Evolutionary conservation across 2,329 filamentous ascomycete species (phyloP).

Genomic region (Chaetomium strumarium): DNA sequence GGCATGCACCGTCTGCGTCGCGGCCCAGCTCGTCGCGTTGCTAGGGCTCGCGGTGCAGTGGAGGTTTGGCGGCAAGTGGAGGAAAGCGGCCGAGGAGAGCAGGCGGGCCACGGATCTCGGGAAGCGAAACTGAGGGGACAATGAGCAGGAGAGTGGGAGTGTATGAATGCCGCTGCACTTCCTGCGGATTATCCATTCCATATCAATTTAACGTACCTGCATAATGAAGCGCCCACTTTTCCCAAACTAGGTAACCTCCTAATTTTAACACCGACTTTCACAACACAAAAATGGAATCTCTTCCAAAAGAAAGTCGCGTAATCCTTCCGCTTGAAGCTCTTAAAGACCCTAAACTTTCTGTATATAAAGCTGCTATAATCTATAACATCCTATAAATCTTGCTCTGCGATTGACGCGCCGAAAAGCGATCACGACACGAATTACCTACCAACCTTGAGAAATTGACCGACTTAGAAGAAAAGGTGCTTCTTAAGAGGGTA

Average conservation of each 20-base stretch:
- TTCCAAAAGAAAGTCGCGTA: not conserved
- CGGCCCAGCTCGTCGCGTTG: constrained; percentile 40
- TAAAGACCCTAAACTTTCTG: not conserved
- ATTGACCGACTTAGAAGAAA: constrained; percentile 2
- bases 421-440: constrained; percentile 1
- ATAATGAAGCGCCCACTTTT: too few relatives aligned
- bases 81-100: constrained; percentile 22
- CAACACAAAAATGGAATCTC: too few relatives aligned
- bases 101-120: too few relatives aligned
- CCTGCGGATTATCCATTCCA: too few relatives aligned
- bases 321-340: not conserved
- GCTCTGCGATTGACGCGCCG: not conserved
- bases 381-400: not conserved
- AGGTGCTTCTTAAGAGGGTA: not conserved
- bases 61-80: constrained; percentile 35
- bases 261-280: too few relatives aligned
- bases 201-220: too few relatives aligned
- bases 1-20: constrained; percentile 42
- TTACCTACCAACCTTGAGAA: not conserved
- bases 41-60: constrained; percentile 40
- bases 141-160: too few relatives aligned
- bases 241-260: too few relatives aligned
- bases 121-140: too few relatives aligned
- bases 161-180: too few relatives aligned
- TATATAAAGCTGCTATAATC: too few relatives aligned